phyloP scores from a whole-genome alignment of 192 early-diverging fungal genomes.

The Coemansia sp. region DNA sequence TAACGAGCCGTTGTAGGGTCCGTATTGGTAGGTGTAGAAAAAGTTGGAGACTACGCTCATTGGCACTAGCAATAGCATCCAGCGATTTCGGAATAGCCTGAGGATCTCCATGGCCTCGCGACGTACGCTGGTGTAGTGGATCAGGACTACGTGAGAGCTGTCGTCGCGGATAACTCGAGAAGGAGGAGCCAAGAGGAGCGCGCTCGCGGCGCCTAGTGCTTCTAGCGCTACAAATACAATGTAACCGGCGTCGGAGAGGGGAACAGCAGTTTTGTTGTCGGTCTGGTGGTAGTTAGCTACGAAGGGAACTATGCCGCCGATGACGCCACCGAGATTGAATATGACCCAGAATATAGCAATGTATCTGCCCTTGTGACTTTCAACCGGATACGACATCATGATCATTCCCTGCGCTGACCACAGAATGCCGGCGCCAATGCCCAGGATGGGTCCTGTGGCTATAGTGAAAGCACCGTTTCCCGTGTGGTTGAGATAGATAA shows the following conservation, averaged over 20 bases:
- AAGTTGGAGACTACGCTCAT: slow-evolving; percentile 75
- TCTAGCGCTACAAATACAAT: slow-evolving; percentile 74
- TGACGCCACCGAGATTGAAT: slow-evolving; percentile 76
- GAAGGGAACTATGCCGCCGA: slow-evolving; percentile 72
- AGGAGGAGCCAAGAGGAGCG: slow-evolving; percentile 63
- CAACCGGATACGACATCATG: slow-evolving; percentile 80
- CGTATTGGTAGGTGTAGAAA: slow-evolving; percentile 80
- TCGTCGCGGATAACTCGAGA: slow-evolving; percentile 64
- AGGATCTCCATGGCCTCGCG: slow-evolving; percentile 61
- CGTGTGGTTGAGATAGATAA: slow-evolving; percentile 63
- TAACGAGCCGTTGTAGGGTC: slow-evolving; percentile 64
- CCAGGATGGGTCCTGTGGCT: slow-evolving; percentile 71
- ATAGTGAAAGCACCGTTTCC: slow-evolving; percentile 63
- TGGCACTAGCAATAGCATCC: slow-evolving; percentile 71
- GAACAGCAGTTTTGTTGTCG: slow-evolving; percentile 11
- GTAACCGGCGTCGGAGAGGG: slow-evolving; percentile 70
- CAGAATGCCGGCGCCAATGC: slow-evolving; percentile 77
- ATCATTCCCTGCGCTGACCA: slow-evolving; percentile 75
- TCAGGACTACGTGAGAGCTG: slow-evolving; percentile 62
- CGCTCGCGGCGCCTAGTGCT: slow-evolving; percentile 63
- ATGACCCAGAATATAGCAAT: slow-evolving; percentile 84
- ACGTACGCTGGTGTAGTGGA: slow-evolving; percentile 65
- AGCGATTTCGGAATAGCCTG: slow-evolving; percentile 65
- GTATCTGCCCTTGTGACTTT: slow-evolving; percentile 74
- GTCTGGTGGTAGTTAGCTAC: slow-evolving; percentile 59